Base-by-base conservation (phyloP, 192 early-diverging fungal species). In the Lunasporangiospora selenospora region DNA sequence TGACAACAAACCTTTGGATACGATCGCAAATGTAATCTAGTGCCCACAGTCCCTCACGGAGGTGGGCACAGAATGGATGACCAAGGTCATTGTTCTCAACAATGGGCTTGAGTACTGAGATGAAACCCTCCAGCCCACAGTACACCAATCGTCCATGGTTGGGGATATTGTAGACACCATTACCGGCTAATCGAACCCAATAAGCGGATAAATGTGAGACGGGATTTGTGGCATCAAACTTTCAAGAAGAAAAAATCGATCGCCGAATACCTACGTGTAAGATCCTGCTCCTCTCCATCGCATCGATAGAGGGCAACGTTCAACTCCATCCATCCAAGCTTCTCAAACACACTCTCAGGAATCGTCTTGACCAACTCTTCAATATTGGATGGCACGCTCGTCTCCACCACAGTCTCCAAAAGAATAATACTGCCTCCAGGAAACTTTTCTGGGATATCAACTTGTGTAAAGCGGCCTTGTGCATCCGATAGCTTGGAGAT, bases 71-170 rank as follows among this genome's bases (percentile, higher is more conserved):
- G 48, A 99, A 82, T 4, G 95, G 89, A 65, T 97, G 95, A 6
- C 98, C 95, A 62, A 98, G 76, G 67, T 99, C 91, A 61, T 96
- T 99, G 46, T 82, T 82, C 9, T 86, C 83, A 24, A 94, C 91
- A 16, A 95, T 90, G 3, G 86, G 81, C n/a, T 81, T 77, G 13
- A 97, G 80, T 4, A 89, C 87, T 21, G 94, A 89, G 56, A 93
- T 86, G 62, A 94, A 94, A 2, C 98, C 98, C 80, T 98, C 92
- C 18, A 99, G 61, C 6, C 98, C 98, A 67, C 91, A 92, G 67
- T 97, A 99, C 0, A 91, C 77, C 9, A 98, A 70, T 12, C 70
- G 41, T 0, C 96, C 98, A 64, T 88, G 80, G n/a, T 85, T 87
- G 2, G 98, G 96, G 38, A 99, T 86, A 43, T 97, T 83, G 66